Percentiles rank a stretch among this genome's conserved stretches.
Evolutionary conservation across 73 alveolate genomes (phyloP).

Genomic region (Blepharisma stoltei): DNA sequence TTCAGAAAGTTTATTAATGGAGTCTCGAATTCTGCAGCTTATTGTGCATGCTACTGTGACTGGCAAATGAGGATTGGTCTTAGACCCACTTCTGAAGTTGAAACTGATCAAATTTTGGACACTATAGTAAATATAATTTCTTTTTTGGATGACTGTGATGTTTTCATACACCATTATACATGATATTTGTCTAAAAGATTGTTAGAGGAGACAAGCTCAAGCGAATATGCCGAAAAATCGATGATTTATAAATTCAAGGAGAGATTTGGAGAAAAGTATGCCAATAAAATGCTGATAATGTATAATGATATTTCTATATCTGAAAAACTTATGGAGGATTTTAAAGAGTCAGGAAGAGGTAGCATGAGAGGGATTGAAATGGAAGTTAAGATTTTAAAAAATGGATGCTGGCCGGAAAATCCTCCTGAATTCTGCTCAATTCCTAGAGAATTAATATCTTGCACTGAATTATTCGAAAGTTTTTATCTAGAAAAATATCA

Average conservation of each 20-base stretch:
- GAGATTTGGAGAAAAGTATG: slow-evolving; percentile 72
- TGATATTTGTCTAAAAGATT: slow-evolving; percentile 58
- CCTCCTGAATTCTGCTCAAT: slow-evolving; percentile 59
- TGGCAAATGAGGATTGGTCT: slow-evolving; percentile 68
- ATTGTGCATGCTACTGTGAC: slow-evolving; percentile 78
- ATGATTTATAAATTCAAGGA: slow-evolving; percentile 71
- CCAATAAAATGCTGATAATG: slow-evolving; percentile 65
- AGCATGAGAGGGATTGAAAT: slow-evolving; percentile 39
- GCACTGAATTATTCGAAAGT: slow-evolving; percentile 42
- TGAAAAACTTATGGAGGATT: slow-evolving; percentile 58
- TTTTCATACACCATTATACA: slow-evolving; percentile 67
- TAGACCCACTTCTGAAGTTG: slow-evolving; percentile 64
- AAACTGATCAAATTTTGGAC: slow-evolving; percentile 63
- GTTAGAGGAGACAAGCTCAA: slow-evolving; percentile 55
- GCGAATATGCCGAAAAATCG: slow-evolving; percentile 60
- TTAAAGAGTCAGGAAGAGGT: slow-evolving; percentile 43
- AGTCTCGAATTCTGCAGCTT: slow-evolving; percentile 65
- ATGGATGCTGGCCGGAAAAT: slow-evolving; percentile 76
- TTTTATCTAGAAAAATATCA: slow-evolving; percentile 57
- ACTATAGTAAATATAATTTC: slow-evolving; percentile 72
- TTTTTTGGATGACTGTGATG: slow-evolving; percentile 70
- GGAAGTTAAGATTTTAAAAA: slow-evolving; percentile 53
- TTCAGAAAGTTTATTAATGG: slow-evolving; percentile 65
- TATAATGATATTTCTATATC: slow-evolving; percentile 70
- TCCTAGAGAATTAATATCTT: slow-evolving; percentile 48